Evolutionary conservation across 768 basidiomycete genomes (phyloP).

Genomic region (Phanerodontia chrysosporium): DNA sequence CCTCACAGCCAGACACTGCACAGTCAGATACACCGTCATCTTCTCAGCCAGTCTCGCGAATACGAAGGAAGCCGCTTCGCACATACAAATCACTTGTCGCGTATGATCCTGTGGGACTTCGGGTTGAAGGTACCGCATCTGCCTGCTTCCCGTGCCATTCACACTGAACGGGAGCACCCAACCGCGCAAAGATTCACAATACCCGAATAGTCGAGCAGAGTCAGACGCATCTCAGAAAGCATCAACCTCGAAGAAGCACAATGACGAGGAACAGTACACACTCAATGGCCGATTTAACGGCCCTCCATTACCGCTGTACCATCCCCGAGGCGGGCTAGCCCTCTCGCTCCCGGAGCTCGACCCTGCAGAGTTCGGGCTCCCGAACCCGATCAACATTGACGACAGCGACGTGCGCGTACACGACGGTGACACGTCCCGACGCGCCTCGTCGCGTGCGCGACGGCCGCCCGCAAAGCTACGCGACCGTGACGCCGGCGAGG

Average conservation of each 20-base stretch:
- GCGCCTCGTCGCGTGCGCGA: constrained; percentile 42
- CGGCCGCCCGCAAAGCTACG: constrained; percentile 46
- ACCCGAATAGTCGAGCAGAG: not conserved
- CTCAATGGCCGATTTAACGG: constrained; percentile 16
- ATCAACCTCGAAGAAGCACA: too few relatives aligned
- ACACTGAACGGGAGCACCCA: not conserved
- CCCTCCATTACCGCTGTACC: constrained; percentile 59
- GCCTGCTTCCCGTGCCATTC: not conserved
- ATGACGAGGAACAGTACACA: not conserved
- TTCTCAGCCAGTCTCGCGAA: not conserved
- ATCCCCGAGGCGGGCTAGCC: constrained; percentile 60
- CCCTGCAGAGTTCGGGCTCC: constrained; percentile 52
- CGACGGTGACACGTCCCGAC: constrained; percentile 38
- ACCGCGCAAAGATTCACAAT: not conserved
- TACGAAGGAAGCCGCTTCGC: constrained; percentile 8
- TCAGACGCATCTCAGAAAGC: not conserved
- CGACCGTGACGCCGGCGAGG: constrained; percentile 29
- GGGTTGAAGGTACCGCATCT: constrained; percentile 7
- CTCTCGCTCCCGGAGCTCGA: constrained; percentile 64
- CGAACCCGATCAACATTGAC: constrained; percentile 36
- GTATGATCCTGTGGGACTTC: not conserved
- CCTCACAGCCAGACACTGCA: not conserved
- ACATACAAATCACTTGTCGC: constrained; percentile 10
- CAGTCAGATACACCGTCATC: not conserved
- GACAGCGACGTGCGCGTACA: constrained; percentile 15